Evolutionary conservation across 2,329 filamentous ascomycete species (phyloP), one percentile per base, ranked within the genome.

Genomic region (Tolypocladium sp.): DNA sequence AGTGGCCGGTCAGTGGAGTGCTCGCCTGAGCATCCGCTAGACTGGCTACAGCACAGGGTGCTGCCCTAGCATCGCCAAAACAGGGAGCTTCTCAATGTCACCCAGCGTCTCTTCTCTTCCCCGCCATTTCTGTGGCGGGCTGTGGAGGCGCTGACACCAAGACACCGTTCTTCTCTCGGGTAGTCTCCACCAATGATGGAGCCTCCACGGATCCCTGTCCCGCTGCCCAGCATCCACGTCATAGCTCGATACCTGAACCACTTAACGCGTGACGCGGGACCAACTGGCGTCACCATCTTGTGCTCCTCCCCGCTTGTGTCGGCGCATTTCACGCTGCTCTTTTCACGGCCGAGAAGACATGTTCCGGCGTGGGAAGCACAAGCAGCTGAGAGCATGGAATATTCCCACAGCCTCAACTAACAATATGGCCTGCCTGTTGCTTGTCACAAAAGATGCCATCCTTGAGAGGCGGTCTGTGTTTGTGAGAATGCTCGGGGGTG

Each of bases 211-310:
- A 51, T 51, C 46, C 46, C 46, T 51, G 46, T 51, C 25, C 15
- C 27, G 27, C 27, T 17, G 13, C 25, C 46, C 46, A 46, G 22
- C 42, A 46, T 46, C 22, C 42, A 52, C 49, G 49, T 52, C 49
- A 52, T 52, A 33, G 49, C 49, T n/a, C 49, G 12, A 52, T 17
- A 6, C 8, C 25, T 37, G 30, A 56, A 35, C 60, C 60, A 61
- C 60, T 61, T 61, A 60, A 61, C 60, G 58, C 60, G 53, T 46
- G 52, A 58, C 25, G 30, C 38, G 40, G 46, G 49, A 42, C 56
- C 33, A 49, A 15, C 56, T 27, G 46, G 55, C 37, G 27, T 40
- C 27, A 42, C 38, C 10, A 27, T 40, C 37, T 35, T 33, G n/a
- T 33, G 37, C 40, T 22, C 38, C 40, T 57, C 41, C 22, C 55